Evolutionary conservation across 768 basidiomycete genomes (phyloP).

Genomic region (Suillus discolor): DNA sequence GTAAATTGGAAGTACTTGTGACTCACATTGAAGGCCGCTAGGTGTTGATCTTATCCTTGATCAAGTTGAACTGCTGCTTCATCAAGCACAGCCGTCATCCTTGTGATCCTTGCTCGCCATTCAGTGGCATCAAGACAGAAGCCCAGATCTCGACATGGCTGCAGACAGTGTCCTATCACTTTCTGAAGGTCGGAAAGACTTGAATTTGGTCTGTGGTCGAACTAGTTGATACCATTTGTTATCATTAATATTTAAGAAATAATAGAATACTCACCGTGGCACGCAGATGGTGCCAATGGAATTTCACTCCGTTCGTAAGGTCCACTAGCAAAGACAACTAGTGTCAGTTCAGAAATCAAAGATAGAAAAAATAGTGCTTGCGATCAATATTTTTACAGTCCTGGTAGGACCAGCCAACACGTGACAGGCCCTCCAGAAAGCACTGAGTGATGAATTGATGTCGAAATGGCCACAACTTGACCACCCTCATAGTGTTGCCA

Average conservation of each 20-base stretch:
- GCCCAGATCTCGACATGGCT: neutral
- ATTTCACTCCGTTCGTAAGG: neutral
- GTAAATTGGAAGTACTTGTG: neutral
- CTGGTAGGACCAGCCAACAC: too few relatives aligned
- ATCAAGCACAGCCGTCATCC: neutral
- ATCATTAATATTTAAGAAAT: too few relatives aligned
- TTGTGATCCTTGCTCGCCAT: neutral
- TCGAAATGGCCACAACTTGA: neutral
- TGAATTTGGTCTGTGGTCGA: neutral
- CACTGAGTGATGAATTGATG: too few relatives aligned
- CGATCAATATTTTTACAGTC: too few relatives aligned
- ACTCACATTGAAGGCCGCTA: neutral
- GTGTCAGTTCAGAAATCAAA: too few relatives aligned
- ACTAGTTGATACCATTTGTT: neutral
- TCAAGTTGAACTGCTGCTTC: too few relatives aligned
- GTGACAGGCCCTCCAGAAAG: too few relatives aligned
- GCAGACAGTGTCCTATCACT: neutral
- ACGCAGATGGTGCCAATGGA: neutral
- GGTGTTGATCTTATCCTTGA: neutral
- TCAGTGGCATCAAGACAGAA: neutral
- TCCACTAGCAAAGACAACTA: neutral
- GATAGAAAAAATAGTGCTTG: too few relatives aligned
- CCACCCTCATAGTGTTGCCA: neutral
- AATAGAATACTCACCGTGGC: neutral
- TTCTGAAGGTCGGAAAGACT: neutral